Evolutionary conservation across 495 filamentous ascomycete species (phyloP).

Genomic region (Lasiosphaeria hispida): DNA sequence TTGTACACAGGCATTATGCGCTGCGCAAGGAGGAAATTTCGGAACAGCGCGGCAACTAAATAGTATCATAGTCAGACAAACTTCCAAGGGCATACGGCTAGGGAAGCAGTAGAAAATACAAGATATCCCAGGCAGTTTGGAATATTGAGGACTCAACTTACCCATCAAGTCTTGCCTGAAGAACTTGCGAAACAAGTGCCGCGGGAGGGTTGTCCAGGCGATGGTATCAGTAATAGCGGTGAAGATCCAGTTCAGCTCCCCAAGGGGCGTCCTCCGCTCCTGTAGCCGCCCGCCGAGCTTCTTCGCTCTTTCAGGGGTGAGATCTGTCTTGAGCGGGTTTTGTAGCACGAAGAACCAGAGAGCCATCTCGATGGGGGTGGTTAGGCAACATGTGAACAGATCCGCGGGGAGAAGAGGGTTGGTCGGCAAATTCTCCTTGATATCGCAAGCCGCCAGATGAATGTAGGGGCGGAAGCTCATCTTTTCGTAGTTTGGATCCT

Average conservation of each 20-base stretch:
- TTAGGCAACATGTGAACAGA: conserved; percentile 93
- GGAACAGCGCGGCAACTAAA: conserved; percentile 83
- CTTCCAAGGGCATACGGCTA: no score
- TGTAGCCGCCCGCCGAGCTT: conserved; percentile 80
- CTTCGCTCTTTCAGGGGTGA: conserved; percentile 77
- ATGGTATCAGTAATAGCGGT: conserved; percentile 99
- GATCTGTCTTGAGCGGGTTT: conserved; percentile 73
- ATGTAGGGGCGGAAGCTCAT: conserved; percentile 70
- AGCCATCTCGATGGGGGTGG: conserved; percentile 95
- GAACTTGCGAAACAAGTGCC: conserved; percentile 89
- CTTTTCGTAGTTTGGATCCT: conserved; percentile 70
- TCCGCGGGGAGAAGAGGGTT: conserved; percentile 93
- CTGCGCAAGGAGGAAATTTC: conserved; percentile 93
- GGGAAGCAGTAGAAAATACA: neutral
- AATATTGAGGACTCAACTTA: conserved; percentile 7
- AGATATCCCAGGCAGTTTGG: neutral
- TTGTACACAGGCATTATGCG: conserved; percentile 93
- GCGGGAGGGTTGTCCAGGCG: conserved; percentile 90
- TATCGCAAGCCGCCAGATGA: conserved; percentile 86
- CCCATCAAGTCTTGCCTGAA: conserved; percentile 97
- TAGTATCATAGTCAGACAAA: neutral
- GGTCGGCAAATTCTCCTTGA: conserved; percentile 90
- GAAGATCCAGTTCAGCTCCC: conserved; percentile 98
- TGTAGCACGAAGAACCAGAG: conserved; percentile 91
- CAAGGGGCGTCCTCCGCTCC: conserved; percentile 90